These are phyloP conservation scores for Croton setiger DNA, from an alignment of 441 rosid genomes.

Conservation along the genomic window DNA sequence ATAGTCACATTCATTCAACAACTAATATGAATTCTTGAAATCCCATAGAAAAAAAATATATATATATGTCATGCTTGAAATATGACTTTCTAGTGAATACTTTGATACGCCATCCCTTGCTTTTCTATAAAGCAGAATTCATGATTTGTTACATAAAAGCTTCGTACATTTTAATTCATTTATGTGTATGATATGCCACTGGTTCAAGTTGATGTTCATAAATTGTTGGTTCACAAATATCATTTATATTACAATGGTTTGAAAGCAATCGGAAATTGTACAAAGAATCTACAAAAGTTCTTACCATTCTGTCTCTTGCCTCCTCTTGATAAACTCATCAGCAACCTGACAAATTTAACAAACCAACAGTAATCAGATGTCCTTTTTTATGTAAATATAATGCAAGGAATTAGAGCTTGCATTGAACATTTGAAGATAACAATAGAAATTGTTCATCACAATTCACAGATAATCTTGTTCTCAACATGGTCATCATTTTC, in stretches of 20 bases:
- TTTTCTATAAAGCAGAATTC: constrained; percentile 2
- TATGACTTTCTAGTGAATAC: neutral
- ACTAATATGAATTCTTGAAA: neutral
- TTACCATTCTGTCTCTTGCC: constrained; percentile 87
- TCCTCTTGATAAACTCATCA: constrained; percentile 86
- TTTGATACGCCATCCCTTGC: neutral
- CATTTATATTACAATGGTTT: neutral
- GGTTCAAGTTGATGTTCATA: neutral
- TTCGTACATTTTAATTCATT: neutral
- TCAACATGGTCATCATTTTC: neutral
- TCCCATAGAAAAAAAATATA: neutral
- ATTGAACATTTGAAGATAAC: constrained; percentile 3
- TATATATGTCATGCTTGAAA: neutral
- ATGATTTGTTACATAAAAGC: constrained; percentile 6
- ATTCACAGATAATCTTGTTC: neutral
- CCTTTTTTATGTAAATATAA: constrained; percentile 4
- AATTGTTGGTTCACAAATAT: neutral
- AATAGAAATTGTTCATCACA: neutral
- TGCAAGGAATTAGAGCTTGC: constrained; percentile 7
- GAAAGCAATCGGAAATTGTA: neutral
- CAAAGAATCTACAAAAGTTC: constrained; percentile 8
- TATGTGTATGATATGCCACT: neutral
- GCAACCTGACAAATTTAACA: constrained; percentile 62
- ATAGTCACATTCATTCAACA: neutral
- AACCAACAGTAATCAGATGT: constrained; percentile 16